Percentiles rank a stretch among this genome's conserved stretches.
These are phyloP conservation scores for Lentithecium fluviatile DNA, from an alignment of 495 filamentous ascomycete species.

Conservation along the genomic window DNA sequence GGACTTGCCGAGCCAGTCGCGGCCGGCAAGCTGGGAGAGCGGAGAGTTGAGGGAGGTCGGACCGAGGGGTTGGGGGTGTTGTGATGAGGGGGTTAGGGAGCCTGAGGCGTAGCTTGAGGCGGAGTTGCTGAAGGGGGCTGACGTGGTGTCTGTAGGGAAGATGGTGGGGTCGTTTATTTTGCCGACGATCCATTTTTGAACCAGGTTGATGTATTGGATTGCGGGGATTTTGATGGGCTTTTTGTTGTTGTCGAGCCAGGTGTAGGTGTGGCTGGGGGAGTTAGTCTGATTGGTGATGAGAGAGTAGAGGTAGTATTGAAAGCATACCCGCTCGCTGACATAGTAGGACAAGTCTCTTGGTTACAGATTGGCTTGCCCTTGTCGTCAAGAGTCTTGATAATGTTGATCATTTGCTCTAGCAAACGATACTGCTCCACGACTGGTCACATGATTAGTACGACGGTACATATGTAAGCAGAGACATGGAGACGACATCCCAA, in stretches of 20 bases:
- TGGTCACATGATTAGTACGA: slow-evolving; percentile 42
- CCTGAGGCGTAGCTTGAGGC: slow-evolving; percentile 27
- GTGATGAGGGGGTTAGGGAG: slow-evolving; percentile 55
- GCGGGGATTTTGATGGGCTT: slow-evolving; percentile 50
- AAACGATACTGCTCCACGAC: slow-evolving; percentile 90
- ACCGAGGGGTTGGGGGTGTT: slow-evolving; percentile 50
- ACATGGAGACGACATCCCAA: no score
- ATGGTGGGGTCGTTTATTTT: slow-evolving; percentile 84
- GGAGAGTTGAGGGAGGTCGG: slow-evolving; percentile 51
- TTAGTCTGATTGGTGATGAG: neutral
- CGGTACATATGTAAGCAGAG: no score
- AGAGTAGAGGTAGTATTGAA: neutral
- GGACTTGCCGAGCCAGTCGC: slow-evolving; percentile 80
- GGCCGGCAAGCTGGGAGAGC: slow-evolving; percentile 50
- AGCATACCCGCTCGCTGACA: slow-evolving; percentile 87
- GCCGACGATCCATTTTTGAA: slow-evolving; percentile 87
- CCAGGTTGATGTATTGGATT: slow-evolving; percentile 82
- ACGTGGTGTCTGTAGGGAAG: slow-evolving; percentile 64
- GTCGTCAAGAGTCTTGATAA: slow-evolving; percentile 75
- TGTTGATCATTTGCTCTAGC: slow-evolving; percentile 76
- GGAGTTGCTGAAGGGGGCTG: neutral
- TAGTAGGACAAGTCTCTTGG: slow-evolving; percentile 75
- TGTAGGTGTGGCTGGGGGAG: slow-evolving; percentile 73
- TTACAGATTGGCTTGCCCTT: slow-evolving; percentile 78
- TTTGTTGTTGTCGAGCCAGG: slow-evolving; percentile 73